These are phyloP conservation scores for Kuraishia cidri DNA, from an alignment of 805 yeast species.

Conservation along the genomic window DNA sequence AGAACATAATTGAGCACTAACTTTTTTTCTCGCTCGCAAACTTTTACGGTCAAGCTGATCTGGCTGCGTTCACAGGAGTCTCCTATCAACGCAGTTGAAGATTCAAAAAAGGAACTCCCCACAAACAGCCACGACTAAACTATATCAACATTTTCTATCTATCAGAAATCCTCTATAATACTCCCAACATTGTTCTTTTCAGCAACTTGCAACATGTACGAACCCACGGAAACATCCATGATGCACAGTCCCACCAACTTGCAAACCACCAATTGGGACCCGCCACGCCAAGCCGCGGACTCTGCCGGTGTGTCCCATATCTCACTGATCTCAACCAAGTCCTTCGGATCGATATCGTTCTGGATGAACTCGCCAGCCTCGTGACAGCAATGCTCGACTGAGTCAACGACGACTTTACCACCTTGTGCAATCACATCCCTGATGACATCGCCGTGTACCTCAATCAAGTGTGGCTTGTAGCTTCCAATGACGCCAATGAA, in stretches of 20 bases:
- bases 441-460: conserved; percentile 29
- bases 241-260: conserved; percentile 57
- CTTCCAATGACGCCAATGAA: conserved; percentile 58
- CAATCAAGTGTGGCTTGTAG: conserved; percentile 60
- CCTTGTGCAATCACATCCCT: conserved; percentile 21
- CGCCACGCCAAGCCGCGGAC: conserved; percentile 7
- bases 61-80: too few relatives aligned
- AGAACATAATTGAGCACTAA: too few relatives aligned
- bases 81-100: too few relatives aligned
- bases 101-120: too few relatives aligned
- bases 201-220: conserved; percentile 25
- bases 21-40: too few relatives aligned
- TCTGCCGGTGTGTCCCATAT: conserved; percentile 15
- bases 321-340: conserved; percentile 39
- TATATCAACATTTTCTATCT: too few relatives aligned
- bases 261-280: conserved; percentile 28
- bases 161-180: conserved; percentile 19
- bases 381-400: conserved; percentile 40
- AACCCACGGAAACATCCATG: conserved; percentile 53
- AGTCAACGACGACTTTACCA: conserved; percentile 48
- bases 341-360: conserved; percentile 23
- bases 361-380: conserved; percentile 64
- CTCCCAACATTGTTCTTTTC: conserved; percentile 17
- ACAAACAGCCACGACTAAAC: too few relatives aligned
- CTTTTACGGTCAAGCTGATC: too few relatives aligned